phyloP scores from a whole-genome alignment of 2,329 filamentous ascomycete species.

The Venturia effusa region DNA sequence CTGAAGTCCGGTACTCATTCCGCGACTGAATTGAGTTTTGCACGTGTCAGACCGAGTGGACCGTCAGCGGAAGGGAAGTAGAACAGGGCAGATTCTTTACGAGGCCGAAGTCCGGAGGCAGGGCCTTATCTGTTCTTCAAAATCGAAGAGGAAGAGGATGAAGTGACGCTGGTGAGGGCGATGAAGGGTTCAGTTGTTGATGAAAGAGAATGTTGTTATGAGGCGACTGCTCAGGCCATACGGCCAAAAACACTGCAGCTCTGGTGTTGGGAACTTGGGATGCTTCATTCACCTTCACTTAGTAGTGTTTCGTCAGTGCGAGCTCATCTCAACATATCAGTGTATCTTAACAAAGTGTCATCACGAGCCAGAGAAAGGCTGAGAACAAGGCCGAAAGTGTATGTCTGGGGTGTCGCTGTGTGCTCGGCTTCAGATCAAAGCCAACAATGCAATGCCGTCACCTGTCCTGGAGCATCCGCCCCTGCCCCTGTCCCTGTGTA shows the following conservation, averaged over 20 bases:
- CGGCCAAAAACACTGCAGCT: not conserved
- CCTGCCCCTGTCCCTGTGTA: too few species aligned
- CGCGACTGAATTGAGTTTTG: not conserved
- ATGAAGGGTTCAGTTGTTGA: not conserved
- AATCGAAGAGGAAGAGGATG: not conserved
- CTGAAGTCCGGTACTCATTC: not conserved
- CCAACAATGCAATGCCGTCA: too few species aligned
- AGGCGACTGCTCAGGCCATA: not conserved
- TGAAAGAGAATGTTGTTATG: not conserved
- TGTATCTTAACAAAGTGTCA: too few species aligned
- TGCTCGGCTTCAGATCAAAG: too few species aligned
- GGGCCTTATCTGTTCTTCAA: not conserved
- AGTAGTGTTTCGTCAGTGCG: too few species aligned
- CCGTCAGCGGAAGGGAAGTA: not conserved
- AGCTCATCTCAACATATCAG: too few species aligned
- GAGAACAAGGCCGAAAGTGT: too few species aligned
- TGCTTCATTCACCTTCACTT: too few species aligned
- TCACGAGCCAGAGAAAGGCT: too few species aligned
- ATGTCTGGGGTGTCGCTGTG: too few species aligned
- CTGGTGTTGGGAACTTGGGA: not conserved
- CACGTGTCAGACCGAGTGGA: not conserved
- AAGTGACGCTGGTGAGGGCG: not conserved
- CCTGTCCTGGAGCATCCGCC: too few species aligned
- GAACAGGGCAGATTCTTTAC: not conserved
- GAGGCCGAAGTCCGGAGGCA: not conserved